phyloP scores from a whole-genome alignment of 768 basidiomycete genomes.

The Podaxis pistillaris region DNA sequence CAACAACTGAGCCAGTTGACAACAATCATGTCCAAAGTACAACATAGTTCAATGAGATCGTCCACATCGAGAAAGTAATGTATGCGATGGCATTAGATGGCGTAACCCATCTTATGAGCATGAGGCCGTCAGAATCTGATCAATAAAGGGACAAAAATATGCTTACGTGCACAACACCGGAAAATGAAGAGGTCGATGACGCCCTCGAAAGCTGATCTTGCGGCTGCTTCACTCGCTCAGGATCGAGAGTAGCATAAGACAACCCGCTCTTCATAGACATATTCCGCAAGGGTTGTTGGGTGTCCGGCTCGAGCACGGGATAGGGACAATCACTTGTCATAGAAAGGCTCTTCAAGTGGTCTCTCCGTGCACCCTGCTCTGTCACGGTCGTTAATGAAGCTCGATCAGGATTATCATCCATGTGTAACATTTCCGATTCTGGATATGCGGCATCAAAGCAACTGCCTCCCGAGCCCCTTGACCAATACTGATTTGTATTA shows the following conservation, averaged over 20 bases:
- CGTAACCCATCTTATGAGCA: neutral
- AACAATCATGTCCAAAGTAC: neutral
- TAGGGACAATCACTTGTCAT: slow-evolving; percentile 5
- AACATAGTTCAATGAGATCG: neutral
- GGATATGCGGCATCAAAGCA: slow-evolving; percentile 2
- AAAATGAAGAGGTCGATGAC: neutral
- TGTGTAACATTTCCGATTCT: slow-evolving; percentile 1
- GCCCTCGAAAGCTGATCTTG: neutral
- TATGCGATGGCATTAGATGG: neutral
- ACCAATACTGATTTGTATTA: neutral
- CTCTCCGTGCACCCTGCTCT: neutral
- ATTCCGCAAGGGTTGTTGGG: neutral
- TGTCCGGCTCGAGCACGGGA: slow-evolving; percentile 7
- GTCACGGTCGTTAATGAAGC: neutral
- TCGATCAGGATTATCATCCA: neutral
- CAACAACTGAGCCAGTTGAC: neutral
- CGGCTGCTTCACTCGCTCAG: neutral
- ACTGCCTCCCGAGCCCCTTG: neutral
- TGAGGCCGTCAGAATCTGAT: neutral
- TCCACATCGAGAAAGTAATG: neutral
- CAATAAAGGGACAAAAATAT: neutral
- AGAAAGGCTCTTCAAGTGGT: neutral
- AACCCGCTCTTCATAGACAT: slow-evolving; percentile 4
- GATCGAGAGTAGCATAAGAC: neutral
- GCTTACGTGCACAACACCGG: slow-evolving; percentile 6